A percentile compares a stretch with the other conserved stretches of the same genome.
These are phyloP conservation scores for Pueraria montana DNA, from an alignment of 306 rosid species.

Conservation along the genomic window DNA sequence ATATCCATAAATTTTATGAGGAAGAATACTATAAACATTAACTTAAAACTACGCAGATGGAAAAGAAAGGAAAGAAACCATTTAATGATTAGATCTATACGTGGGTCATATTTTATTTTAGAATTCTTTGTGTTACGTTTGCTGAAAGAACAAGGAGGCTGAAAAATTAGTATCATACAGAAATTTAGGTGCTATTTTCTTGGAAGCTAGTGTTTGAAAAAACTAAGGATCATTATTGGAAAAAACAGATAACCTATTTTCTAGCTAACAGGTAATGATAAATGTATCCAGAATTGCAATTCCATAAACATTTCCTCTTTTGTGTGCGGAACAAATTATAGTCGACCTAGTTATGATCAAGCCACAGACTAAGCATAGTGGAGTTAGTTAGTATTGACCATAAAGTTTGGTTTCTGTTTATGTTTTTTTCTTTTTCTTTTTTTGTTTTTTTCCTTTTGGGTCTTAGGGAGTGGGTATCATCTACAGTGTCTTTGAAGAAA, in stretches of 20 bases:
- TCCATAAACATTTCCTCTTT: not conserved
- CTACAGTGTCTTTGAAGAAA: not conserved
- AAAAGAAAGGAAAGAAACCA: not conserved
- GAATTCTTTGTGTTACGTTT: not conserved
- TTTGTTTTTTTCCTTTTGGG: not conserved
- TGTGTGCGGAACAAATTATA: slow-evolving; percentile 6
- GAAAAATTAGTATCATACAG: not conserved
- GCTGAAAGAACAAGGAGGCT: not conserved
- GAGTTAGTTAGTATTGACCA: not conserved
- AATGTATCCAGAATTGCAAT: not conserved
- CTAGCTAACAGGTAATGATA: not conserved
- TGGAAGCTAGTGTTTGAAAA: not conserved
- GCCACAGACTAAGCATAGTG: not conserved
- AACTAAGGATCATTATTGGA: not conserved
- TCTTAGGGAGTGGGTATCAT: not conserved
- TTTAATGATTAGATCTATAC: not conserved
- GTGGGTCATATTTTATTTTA: not conserved
- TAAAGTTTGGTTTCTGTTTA: not conserved
- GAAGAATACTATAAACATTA: not conserved
- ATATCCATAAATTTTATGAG: too few relatives aligned
- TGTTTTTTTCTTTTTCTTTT: not conserved
- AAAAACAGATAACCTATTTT: not conserved
- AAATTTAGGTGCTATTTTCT: not conserved
- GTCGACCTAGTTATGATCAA: not conserved
- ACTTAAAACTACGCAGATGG: not conserved